phyloP scores from a whole-genome alignment of 2,329 filamentous ascomycete genomes.

The Stagonosporopsis vannaccii region DNA sequence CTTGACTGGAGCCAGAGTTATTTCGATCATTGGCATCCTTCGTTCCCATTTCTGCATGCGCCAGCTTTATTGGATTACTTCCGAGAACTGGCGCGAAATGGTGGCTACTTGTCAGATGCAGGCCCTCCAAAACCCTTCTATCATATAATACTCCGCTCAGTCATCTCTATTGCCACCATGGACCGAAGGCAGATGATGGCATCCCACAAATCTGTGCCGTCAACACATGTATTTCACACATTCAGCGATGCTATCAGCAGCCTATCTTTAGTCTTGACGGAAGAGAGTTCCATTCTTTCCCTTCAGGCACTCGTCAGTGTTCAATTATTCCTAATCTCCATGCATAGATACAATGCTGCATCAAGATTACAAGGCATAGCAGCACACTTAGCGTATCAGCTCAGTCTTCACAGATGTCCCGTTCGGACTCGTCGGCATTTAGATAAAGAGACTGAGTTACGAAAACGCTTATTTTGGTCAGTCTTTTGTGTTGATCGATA shows the following conservation, averaged over 20 bases:
- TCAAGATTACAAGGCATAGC: slow-evolving; percentile 32
- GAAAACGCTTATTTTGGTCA: slow-evolving; percentile 38
- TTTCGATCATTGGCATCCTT: slow-evolving; percentile 38
- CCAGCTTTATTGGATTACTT: slow-evolving; percentile 32
- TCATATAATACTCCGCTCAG: slow-evolving; percentile 30
- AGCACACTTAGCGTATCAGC: slow-evolving; percentile 31
- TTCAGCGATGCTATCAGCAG: slow-evolving; percentile 33
- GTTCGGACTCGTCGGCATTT: background rate
- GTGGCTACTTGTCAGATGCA: background rate
- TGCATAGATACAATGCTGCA: slow-evolving; percentile 37
- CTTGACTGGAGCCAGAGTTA: slow-evolving; percentile 39
- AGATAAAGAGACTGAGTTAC: slow-evolving; percentile 26
- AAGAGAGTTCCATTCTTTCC: slow-evolving; percentile 33
- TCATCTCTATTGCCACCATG: slow-evolving; percentile 32
- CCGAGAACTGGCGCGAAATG: slow-evolving; percentile 9
- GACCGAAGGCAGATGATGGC: slow-evolving; percentile 29
- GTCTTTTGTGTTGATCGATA: slow-evolving; percentile 36
- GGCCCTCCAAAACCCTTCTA: slow-evolving; percentile 16
- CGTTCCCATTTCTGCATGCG: slow-evolving; percentile 35
- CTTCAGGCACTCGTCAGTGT: slow-evolving; percentile 35
- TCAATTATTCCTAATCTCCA: slow-evolving; percentile 32
- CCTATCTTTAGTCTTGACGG: slow-evolving; percentile 24
- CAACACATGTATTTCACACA: slow-evolving; percentile 26
- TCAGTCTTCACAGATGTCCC: slow-evolving; percentile 29
- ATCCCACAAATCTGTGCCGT: slow-evolving; percentile 17